phyloP scores from a whole-genome alignment of 305 asterid species.

The Fraxinus greggii region DNA sequence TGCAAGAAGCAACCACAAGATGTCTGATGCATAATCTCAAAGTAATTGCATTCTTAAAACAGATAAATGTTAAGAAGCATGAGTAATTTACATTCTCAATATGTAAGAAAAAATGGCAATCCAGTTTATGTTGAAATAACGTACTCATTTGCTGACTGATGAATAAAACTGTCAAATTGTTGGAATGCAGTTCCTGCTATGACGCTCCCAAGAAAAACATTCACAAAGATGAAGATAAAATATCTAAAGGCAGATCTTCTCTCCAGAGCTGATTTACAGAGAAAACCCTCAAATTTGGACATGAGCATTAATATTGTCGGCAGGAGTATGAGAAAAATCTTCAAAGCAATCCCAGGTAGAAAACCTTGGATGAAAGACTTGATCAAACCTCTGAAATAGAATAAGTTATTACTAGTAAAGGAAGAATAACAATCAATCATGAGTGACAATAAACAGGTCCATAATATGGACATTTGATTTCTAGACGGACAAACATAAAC shows the following conservation, averaged over 20 bases:
- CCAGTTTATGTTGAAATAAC: slow-evolving; percentile 26
- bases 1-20: slow-evolving; percentile 27
- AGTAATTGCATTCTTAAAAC: neutral
- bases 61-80: neutral
- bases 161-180: slow-evolving; percentile 61
- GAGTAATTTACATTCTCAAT: neutral
- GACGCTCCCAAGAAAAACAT: slow-evolving; percentile 88
- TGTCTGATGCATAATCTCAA: neutral
- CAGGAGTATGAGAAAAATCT: slow-evolving; percentile 82
- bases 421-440: neutral
- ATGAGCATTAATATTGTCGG: slow-evolving; percentile 84
- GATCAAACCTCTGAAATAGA: slow-evolving; percentile 59
- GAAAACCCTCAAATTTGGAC: slow-evolving; percentile 83
- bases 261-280: slow-evolving; percentile 73
- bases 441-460: neutral
- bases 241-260: slow-evolving; percentile 87
- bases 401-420: slow-evolving; percentile 13
- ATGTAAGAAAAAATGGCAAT: neutral
- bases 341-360: slow-evolving; percentile 83
- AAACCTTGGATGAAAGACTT: slow-evolving; percentile 85
- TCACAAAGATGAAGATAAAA: slow-evolving; percentile 73
- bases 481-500: neutral
- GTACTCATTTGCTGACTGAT: slow-evolving; percentile 64
- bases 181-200: slow-evolving; percentile 85
- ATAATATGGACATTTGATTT: neutral